Evolutionary conservation across 345 rosid species (phyloP).

Genomic region (Camelina sativa): DNA sequence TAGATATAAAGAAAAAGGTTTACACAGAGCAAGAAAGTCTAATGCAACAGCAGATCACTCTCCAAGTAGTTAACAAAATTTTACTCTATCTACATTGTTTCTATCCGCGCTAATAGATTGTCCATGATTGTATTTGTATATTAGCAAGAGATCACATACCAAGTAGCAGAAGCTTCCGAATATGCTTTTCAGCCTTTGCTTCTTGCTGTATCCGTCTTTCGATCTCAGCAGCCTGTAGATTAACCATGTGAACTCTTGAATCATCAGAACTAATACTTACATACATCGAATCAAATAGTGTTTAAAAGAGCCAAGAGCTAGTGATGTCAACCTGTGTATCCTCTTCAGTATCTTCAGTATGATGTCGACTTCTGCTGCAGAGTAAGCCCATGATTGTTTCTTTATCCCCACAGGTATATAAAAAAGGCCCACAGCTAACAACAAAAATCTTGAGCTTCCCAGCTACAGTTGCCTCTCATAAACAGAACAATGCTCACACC

Average conservation of each 20-base stretch:
- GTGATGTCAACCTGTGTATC: slow-evolving; percentile 64
- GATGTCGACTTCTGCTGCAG: slow-evolving; percentile 74
- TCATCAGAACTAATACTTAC: neutral
- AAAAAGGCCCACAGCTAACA: slow-evolving; percentile 40
- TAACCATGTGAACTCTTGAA: slow-evolving; percentile 6
- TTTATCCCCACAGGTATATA: slow-evolving; percentile 45
- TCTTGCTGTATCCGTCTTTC: slow-evolving; percentile 98
- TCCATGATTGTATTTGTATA: neutral
- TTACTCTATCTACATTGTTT: neutral
- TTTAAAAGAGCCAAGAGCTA: slow-evolving; percentile 11
- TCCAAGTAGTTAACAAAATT: neutral
- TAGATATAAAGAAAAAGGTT: neutral
- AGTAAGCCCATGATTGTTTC: slow-evolving; percentile 73
- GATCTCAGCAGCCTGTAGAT: slow-evolving; percentile 79
- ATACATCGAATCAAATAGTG: slow-evolving; percentile 1
- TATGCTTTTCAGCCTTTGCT: slow-evolving; percentile 91
- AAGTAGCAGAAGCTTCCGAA: slow-evolving; percentile 89
- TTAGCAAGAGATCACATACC: slow-evolving; percentile 49
- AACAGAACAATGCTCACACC: slow-evolving; percentile 34
- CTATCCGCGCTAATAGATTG: neutral
- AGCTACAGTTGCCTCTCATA: slow-evolving; percentile 27
- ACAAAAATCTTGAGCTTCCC: slow-evolving; percentile 33
- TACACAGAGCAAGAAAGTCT: neutral
- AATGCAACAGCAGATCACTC: neutral
- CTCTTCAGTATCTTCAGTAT: slow-evolving; percentile 76